phyloP scores from a whole-genome alignment of 2,329 filamentous ascomycete species.

The Sporothrix brasiliensis region DNA sequence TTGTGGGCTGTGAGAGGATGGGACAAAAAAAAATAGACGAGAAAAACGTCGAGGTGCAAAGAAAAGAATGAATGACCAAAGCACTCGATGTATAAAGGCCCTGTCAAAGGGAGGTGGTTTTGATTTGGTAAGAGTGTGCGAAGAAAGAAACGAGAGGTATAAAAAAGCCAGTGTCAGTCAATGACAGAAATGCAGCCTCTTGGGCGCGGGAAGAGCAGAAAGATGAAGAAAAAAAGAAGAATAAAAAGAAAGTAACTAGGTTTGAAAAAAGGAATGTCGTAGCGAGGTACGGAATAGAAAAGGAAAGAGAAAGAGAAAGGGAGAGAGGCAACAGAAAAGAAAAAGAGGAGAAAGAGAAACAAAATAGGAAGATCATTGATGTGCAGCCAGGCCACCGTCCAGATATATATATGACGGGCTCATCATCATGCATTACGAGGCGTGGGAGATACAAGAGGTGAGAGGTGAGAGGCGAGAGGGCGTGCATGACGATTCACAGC shows the following conservation, averaged over 20 bases:
- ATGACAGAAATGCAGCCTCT: constrained; percentile 35
- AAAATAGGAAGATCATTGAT: constrained; percentile 32
- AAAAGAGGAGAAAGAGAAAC: constrained; percentile 4
- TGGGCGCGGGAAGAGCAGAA: constrained; percentile 35
- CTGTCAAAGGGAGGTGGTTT: constrained; percentile 34
- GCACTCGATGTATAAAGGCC: constrained; percentile 30
- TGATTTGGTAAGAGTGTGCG: constrained; percentile 2
- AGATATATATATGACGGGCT: constrained; percentile 28
- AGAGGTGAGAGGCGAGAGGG: background rate
- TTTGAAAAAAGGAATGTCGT: constrained; percentile 31
- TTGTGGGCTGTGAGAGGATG: background rate
- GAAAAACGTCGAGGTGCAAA: background rate
- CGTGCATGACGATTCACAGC: constrained; percentile 21
- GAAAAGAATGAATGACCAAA: constrained; percentile 20
- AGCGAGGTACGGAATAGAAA: constrained; percentile 29
- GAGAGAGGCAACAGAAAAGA: constrained; percentile 15
- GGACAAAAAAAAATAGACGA: background rate
- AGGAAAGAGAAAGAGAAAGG: constrained; percentile 12
- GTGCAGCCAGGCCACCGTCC: constrained; percentile 16
- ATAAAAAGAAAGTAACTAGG: constrained; percentile 14
- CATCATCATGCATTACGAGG: constrained; percentile 10
- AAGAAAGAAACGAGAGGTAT: background rate
- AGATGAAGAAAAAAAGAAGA: constrained; percentile 10
- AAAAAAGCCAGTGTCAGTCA: constrained; percentile 20
- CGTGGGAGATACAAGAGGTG: background rate